Base-by-base conservation (phyloP, 495 filamentous ascomycete genomes). In the Pyronema omphalodes region DNA sequence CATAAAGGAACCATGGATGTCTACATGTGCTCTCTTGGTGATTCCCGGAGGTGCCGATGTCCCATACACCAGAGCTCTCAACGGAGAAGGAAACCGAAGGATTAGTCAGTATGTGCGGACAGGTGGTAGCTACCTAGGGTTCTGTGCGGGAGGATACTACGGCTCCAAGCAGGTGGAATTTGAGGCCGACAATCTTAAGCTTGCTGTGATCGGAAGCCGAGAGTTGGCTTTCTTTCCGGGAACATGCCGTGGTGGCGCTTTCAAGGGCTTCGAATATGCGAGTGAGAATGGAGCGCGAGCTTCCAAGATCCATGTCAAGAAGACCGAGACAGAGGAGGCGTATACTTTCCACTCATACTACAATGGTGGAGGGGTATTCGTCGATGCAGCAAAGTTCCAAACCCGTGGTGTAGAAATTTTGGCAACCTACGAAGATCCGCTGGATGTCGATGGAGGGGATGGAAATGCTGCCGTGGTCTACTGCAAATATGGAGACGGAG, bases 101-200 rank as follows among this genome's bases (percentile, higher is more conserved):
- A 95, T 98, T 65, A 70, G 72, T 14, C 80, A 88, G 55, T 98
- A 82, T 65, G 85, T 98, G 44, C 81, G 82, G 51, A 70, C 77
- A n/a, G 91, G 91, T 9, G 91, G 91, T 4, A 68, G 71, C 1
- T 98, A 89, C 64, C 73, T 96, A 17, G 93, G 91, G 4, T 79
- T 98, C 57, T 98, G 91, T 62, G 93, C 93, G 37, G 91, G 91
- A 9, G 91, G 84, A 5, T 98, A 96, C 68, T 98, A 94, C 61
- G 93, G 84, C 3, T 77, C 72, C 55, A 69, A 74, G 49, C 71
- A 72, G 51, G 94, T 88, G 61, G 93, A 96, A 61, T 98, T 95
- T 54, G 88, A 95, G 68, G 80, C 89, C 1, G 86, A 86, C 2
- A 78, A 91, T 63, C 75, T 76, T 57, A 74, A 74, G 29, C 73